These are phyloP conservation scores for Stephania cephalantha DNA, from an alignment of 164 flowering plant species.

Conservation along the genomic window DNA sequence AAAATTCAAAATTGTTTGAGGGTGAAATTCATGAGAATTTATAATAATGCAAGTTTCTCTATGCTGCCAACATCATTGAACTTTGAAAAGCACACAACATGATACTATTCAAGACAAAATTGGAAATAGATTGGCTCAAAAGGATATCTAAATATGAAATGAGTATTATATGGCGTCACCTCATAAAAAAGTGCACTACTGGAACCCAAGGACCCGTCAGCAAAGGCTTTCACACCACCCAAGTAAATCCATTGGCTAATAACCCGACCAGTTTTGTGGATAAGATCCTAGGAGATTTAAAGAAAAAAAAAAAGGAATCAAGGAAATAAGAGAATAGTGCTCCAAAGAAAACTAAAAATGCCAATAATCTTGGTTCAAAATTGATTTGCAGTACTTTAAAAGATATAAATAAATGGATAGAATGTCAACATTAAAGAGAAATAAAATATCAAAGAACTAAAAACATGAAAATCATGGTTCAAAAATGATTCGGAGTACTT, in stretches of 20 bases:
- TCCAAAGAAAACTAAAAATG: background rate
- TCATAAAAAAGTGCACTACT: conserved; percentile 82
- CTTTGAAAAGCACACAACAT: background rate
- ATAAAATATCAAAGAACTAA: too few species aligned
- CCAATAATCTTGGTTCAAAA: background rate
- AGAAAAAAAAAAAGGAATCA: background rate
- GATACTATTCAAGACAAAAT: background rate
- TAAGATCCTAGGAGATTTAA: conserved; percentile 40
- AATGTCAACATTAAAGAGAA: too few species aligned
- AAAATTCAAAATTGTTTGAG: background rate
- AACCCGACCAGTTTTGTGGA: conserved; percentile 38
- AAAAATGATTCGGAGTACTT: too few species aligned
- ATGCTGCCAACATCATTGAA: background rate
- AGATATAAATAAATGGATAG: too few species aligned
- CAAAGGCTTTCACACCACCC: conserved; percentile 93
- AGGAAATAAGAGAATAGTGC: background rate
- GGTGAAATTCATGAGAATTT: background rate
- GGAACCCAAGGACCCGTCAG: conserved; percentile 96
- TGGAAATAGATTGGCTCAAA: background rate
- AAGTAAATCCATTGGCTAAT: conserved; percentile 71
- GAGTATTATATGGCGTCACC: conserved; percentile 34
- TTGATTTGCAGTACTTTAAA: background rate
- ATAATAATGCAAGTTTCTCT: background rate
- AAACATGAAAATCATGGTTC: too few species aligned
- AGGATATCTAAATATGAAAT: background rate